Base-by-base conservation (phyloP, 106 monocot genomes). In the Acorus gramineus region DNA sequence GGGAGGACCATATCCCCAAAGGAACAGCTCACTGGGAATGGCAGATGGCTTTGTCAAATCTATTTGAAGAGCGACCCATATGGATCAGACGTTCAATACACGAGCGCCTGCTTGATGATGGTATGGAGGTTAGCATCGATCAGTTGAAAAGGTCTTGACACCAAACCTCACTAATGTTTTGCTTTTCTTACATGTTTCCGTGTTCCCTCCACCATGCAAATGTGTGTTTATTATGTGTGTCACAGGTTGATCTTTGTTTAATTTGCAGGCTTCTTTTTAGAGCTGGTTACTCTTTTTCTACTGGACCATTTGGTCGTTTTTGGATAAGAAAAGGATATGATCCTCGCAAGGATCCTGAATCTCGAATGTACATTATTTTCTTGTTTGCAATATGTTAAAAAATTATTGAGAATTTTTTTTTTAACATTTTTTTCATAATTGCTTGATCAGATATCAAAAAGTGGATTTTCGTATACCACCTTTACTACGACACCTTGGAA, bases 311-410 rank as follows among this genome's bases (percentile, higher is more conserved):
- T 83, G 91, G 82, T 75, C 66, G 71, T 69, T 92, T 98, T 56
- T 92, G 91, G 96, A 85, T 88, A 13, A 85, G 68, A 72, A 98
- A 89, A 77, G 96, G 91, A 57, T 98, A 88, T 74, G 96, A 98
- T 78, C 96, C 96, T 65, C 96, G 96, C 12, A 72, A 54, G 65
- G 87, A 88, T 77, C 64, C 91, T 46, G 91, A 88, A n/a, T 85
- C 91, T 60, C 70, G 83, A 49, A 83, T 85, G 91, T 98, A 85
- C 80, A 81, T 7, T 55, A 49, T 9, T 3, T 64, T 11, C 8
- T 44, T 42, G 3, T 14, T 28, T 28, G 28, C 28, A 28, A 28
- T 28, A 28, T 28, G 28, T 28, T 28, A 28, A 28, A 28, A 28
- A 28, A 28, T 28, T 28, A 28, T 28, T 28, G 28, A 28, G 28